Base-by-base conservation (phyloP, 768 basidiomycete species). In the Russula olivacea region DNA sequence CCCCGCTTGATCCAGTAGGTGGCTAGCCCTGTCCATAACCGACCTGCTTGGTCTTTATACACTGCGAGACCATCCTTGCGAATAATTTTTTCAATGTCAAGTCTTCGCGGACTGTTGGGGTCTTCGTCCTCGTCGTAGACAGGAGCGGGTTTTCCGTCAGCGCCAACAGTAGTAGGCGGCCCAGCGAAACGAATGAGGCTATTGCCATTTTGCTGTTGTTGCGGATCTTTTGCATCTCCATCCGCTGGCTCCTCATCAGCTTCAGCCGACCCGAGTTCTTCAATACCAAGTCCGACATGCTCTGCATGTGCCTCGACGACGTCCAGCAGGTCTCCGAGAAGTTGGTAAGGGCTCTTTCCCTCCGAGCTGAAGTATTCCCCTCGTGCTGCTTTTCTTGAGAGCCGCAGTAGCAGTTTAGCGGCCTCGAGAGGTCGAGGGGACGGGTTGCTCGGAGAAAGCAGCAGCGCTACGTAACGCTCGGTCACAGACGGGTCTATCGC, bases 1-100 rank as follows among this genome's bases (percentile, higher is more conserved):
- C 83, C 92, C 6, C 93, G 87, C 75, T 97, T 97, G 74, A 95
- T 95, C 96, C 96, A 99, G 72, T 96, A 98, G 0, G 95, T 98
- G 1, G 95, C 95, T 32, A 98, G 75, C 0, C 96, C 97, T 6
- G 93, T 89, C 96, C 95, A 99, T 32, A 99, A 75, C 55, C 92
- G 85, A 12, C 97, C 97, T 2, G 95, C 93, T 75, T 99, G 97
- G 72, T 99, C 97, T 72, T 93, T 93, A 75, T 98, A 98, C 19
- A 95, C 78, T 2, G 79, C 80, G 28, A 99, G 78, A 17, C 97
- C 97, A 68, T 98, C 94, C 65, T 86, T 83, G 32, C 82, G 82
- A 45, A 99, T 81, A 63, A 99, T 88, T 41, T 78, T 76, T 69
- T 96, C 95, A 61, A 99, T 86, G 70, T 98, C 91, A 61, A 98